These are phyloP conservation scores for Rhodotorula paludigena DNA, from an alignment of 768 basidiomycete genomes.

Conservation along the genomic window DNA sequence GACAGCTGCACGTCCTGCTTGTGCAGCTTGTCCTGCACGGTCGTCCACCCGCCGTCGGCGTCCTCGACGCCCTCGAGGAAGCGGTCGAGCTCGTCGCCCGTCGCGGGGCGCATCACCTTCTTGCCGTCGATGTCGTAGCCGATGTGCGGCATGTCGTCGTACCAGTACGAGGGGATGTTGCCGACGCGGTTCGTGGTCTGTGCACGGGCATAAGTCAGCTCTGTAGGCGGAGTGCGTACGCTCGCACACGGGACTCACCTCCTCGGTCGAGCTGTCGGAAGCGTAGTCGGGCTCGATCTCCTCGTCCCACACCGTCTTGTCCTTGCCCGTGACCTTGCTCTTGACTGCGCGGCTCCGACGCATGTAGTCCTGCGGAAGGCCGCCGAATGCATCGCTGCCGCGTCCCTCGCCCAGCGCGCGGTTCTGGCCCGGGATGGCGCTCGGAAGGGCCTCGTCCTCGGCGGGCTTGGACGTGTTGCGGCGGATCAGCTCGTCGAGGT, in stretches of 20 bases:
- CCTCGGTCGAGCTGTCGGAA: slow-evolving; percentile 86
- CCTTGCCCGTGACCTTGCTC: slow-evolving; percentile 69
- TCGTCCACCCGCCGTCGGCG: slow-evolving; percentile 75
- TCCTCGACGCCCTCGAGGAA: slow-evolving; percentile 92
- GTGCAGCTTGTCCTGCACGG: slow-evolving; percentile 81
- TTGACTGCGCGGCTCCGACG: slow-evolving; percentile 65
- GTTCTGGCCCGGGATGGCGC: slow-evolving; percentile 21
- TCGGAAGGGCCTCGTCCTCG: slow-evolving; percentile 37
- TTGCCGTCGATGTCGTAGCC: slow-evolving; percentile 95
- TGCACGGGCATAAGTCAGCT: not conserved
- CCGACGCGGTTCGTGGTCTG: slow-evolving; percentile 94
- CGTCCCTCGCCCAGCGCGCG: not conserved
- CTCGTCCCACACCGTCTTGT: slow-evolving; percentile 41
- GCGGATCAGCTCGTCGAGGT: slow-evolving; percentile 46
- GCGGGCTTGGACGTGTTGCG: slow-evolving; percentile 41
- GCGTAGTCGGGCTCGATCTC: slow-evolving; percentile 87
- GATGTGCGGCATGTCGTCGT: slow-evolving; percentile 97
- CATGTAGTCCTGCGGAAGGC: slow-evolving; percentile 45
- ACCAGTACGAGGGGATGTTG: slow-evolving; percentile 95
- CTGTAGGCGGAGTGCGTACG: too few species aligned
- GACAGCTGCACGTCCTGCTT: slow-evolving; percentile 82
- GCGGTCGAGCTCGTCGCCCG: slow-evolving; percentile 94
- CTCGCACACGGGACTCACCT: too few species aligned
- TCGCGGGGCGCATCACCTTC: slow-evolving; percentile 84
- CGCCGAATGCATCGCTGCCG: slow-evolving; percentile 9